Evolutionary conservation across 805 yeast genomes (phyloP).

Genomic region (Ogataea henricii): DNA sequence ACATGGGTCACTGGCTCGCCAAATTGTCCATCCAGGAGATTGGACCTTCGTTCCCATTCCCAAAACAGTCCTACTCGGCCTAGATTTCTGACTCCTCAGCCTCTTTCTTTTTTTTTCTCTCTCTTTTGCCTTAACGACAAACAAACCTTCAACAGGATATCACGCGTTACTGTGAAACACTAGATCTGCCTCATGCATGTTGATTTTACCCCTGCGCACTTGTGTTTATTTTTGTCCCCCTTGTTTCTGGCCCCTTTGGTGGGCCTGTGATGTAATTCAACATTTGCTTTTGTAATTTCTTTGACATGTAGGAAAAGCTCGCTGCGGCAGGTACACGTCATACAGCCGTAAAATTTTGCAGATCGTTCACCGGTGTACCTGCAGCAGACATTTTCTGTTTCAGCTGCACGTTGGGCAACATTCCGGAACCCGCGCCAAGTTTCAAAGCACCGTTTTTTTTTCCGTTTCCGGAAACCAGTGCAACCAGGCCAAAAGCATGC

Average conservation of each 20-base stretch:
- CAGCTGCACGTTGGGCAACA: background rate
- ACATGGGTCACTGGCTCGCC: constrained; percentile 97
- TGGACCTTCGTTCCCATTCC: constrained; percentile 92
- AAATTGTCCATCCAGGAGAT: constrained; percentile 85
- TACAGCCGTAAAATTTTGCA: constrained; percentile 2
- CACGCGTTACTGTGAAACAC: constrained; percentile 4
- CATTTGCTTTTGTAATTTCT: background rate
- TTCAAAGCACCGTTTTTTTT: background rate
- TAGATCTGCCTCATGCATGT: constrained; percentile 4
- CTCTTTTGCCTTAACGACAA: too few species aligned
- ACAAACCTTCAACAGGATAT: constrained; percentile 8
- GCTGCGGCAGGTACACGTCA: constrained; percentile 1
- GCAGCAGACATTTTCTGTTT: constrained; percentile 2
- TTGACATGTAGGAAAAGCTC: background rate
- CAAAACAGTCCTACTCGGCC: constrained; percentile 54
- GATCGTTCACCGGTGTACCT: constrained; percentile 3
- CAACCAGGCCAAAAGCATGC: background rate
- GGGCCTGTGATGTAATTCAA: constrained; percentile 2
- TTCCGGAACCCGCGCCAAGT: background rate
- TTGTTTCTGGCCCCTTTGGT: background rate
- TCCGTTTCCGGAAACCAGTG: background rate
- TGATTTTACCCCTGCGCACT: constrained; percentile 1
- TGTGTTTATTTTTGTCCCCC: background rate
- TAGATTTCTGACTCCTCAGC: constrained; percentile 1
- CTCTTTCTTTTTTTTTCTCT: background rate